These are phyloP conservation scores for Rhodosporidiobolus odoratus DNA, from an alignment of 768 basidiomycete species.

Conservation along the genomic window DNA sequence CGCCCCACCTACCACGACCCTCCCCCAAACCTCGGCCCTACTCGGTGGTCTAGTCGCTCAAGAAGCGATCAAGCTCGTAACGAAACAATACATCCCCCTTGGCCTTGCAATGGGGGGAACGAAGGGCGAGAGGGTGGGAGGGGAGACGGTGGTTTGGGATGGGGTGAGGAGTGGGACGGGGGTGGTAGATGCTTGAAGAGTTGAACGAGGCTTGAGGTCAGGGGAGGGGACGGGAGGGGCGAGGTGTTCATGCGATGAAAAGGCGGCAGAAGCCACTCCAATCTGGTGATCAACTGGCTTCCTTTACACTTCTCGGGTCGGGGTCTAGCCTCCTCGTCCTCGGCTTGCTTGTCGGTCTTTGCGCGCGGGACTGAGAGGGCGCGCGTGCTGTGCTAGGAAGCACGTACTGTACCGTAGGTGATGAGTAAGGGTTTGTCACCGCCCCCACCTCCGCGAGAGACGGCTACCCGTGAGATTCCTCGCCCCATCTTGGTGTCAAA, in stretches of 20 bases:
- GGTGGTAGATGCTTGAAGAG: constrained; percentile 6
- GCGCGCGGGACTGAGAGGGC: too few species aligned
- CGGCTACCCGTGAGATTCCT: too few species aligned
- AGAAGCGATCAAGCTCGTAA: constrained; percentile 94
- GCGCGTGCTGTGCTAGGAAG: too few species aligned
- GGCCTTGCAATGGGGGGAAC: background rate
- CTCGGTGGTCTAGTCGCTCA: constrained; percentile 91
- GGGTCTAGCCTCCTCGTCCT: too few species aligned
- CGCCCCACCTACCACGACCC: constrained; percentile 65
- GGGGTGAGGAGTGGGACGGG: constrained; percentile 51
- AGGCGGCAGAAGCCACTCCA: background rate
- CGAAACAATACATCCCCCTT: constrained; percentile 88
- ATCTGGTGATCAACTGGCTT: too few species aligned
- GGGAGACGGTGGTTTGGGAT: constrained; percentile 78
- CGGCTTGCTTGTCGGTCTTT: too few species aligned
- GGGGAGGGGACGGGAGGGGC: background rate
- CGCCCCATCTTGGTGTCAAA: too few species aligned
- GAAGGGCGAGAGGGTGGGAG: constrained; percentile 30
- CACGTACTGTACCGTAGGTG: too few species aligned
- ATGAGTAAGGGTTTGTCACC: too few species aligned
- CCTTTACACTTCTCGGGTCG: too few species aligned
- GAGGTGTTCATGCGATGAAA: too few species aligned
- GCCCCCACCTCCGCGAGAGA: too few species aligned
- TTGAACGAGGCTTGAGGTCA: background rate
- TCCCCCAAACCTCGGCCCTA: constrained; percentile 90